Percentiles rank a stretch among this genome's conserved stretches.
Conservation (phyloP, 73 alveolate genomes). For the Stentor roeselii region DNA sequence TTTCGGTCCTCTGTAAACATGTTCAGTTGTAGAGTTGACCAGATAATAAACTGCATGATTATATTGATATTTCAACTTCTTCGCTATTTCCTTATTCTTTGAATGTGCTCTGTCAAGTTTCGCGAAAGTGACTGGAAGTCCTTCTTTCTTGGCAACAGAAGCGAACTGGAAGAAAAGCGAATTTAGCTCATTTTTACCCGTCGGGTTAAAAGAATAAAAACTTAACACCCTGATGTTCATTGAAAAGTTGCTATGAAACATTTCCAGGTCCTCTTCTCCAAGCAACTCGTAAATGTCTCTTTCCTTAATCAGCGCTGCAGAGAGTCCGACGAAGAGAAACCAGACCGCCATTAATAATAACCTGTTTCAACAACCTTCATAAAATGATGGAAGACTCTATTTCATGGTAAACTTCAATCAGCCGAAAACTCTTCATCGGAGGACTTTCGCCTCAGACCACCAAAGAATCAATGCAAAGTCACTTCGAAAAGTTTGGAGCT, state of each 20-base stretch:
- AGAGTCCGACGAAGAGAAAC: not conserved
- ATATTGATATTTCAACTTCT: not conserved
- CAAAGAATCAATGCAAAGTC: conserved; percentile 33
- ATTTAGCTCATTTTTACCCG: not conserved
- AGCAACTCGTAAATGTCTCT: not conserved
- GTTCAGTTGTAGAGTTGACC: not conserved
- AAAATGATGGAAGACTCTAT: not conserved
- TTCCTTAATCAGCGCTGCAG: not conserved
- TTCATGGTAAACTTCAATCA: not conserved
- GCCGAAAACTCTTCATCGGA: conserved; percentile 58
- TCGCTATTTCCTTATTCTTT: not conserved
- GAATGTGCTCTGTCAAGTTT: not conserved
- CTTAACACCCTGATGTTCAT: not conserved
- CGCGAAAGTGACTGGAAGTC: not conserved
- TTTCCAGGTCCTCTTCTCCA: not conserved
- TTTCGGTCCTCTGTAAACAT: not conserved
- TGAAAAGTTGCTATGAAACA: too few species aligned
- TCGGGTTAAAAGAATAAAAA: too few species aligned
- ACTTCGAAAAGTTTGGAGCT: conserved; percentile 45
- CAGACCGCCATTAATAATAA: too few species aligned
- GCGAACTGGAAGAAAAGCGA: not conserved
- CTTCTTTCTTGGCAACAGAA: not conserved
- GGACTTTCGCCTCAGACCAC: conserved; percentile 47
- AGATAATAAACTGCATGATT: not conserved
- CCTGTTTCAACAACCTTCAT: too few species aligned